Evolutionary conservation across 2,329 filamentous ascomycete genomes (phyloP).

Genomic region (Moelleriella libera): DNA sequence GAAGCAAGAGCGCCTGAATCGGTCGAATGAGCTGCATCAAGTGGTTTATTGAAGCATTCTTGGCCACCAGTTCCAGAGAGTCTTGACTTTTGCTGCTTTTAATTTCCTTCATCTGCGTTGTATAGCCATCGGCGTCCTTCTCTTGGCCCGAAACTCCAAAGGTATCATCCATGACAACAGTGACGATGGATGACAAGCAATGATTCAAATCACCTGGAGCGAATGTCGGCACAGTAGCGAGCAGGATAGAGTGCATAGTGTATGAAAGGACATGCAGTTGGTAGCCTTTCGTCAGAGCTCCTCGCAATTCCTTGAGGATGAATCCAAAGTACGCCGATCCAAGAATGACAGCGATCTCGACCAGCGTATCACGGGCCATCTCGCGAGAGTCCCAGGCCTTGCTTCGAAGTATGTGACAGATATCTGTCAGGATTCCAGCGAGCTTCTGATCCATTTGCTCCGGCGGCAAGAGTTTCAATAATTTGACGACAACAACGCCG

Average conservation of each 20-base stretch:
- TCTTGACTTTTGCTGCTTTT: conserved; percentile 98
- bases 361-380: conserved; percentile 75
- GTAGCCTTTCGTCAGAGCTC: conserved; percentile 71
- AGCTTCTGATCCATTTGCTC: conserved; percentile 60
- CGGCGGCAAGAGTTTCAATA: conserved; percentile 66
- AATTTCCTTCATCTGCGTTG: conserved; percentile 90
- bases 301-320: conserved; percentile 79
- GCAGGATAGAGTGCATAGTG: conserved; percentile 82
- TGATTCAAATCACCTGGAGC: conserved; percentile 79
- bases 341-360: conserved; percentile 67
- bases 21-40: conserved; percentile 67
- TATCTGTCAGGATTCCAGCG: conserved; percentile 75
- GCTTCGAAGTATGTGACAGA: conserved; percentile 84
- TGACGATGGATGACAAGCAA: conserved; percentile 63
- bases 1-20: conserved; percentile 62
- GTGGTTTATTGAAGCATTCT: conserved; percentile 60
- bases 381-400: conserved; percentile 81
- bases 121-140: conserved; percentile 93
- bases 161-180: conserved; percentile 91
- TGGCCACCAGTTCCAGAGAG: conserved; percentile 85
- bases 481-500: conserved; percentile 75
- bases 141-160: conserved; percentile 88
- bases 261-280: conserved; percentile 92
- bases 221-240: conserved; percentile 58
- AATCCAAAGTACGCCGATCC: conserved; percentile 80